Base-by-base conservation (phyloP, 768 basidiomycete species). In the Daedalea quercina region DNA sequence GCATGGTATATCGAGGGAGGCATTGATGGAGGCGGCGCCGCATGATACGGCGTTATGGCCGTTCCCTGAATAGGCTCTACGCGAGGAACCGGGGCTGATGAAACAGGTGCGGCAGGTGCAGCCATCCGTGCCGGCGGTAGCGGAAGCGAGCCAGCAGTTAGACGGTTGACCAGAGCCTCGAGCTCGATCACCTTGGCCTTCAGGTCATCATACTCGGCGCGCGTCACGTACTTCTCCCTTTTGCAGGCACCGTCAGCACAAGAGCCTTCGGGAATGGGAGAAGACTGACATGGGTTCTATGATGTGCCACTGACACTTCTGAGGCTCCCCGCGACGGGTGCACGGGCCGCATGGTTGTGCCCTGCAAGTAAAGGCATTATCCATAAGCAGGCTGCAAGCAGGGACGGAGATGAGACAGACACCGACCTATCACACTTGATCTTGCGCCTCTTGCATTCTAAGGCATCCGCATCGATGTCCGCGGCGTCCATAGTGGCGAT, bases 401-500 rank as follows among this genome's bases (percentile, higher is more conserved):
- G 41, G 24, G 47, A 35, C 37, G 50, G 41, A 55, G 50, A 54
- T 51, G 48, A 53, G 51, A 62, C 33, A 53, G 52, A 52, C 63
- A 50, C 73, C 62, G 65, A 86, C 85, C 86, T 86, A 73, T 92
- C 88, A 67, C 90, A 92, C 65, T 86, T 87, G 68, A 91, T 91
- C 75, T 92, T 91, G 41, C 89, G 78, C 61, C 89, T 73, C 67
- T 91, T 91, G 67, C 89, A 91, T 67, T 90, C 90, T 90, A 63
- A 45, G 51, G 40, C 49, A 43, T 43, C 46, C 44, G 54, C 19
- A 40, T 40, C 37, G 37, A 40, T 40, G 15, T 40, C 37, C 37
- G 37, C 37, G 37, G 37, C 17, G 44, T 34, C 22, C n/a, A 24
- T 37, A 47, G 54, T 52, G 47, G 42, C 12, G 46, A 34, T 25